A percentile compares a stretch with the other conserved stretches of the same genome.
Conservation (phyloP, 2,329 filamentous ascomycete genomes). For the Onygena corvina region DNA sequence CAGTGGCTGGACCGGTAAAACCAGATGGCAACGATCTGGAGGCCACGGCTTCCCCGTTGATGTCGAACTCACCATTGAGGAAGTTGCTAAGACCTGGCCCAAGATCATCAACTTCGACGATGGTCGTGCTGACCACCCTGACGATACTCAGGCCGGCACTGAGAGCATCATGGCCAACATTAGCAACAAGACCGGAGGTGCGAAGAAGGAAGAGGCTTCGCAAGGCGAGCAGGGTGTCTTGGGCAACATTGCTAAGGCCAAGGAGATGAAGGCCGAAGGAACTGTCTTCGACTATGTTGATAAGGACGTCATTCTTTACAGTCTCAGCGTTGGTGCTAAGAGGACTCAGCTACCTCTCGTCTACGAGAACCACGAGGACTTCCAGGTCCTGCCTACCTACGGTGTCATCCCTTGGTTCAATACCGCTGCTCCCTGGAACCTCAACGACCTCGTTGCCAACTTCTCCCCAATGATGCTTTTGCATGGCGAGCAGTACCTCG, state of each 20-base stretch:
- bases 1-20: slow-evolving; percentile 82
- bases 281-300: slow-evolving; percentile 76
- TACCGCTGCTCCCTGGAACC: slow-evolving; percentile 64
- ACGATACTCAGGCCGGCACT: slow-evolving; percentile 62
- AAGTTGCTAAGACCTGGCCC: slow-evolving; percentile 61
- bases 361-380: slow-evolving; percentile 81
- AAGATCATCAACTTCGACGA: slow-evolving; percentile 79
- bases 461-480: slow-evolving; percentile 98
- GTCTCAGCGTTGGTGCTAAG: slow-evolving; percentile 86
- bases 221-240: slow-evolving; percentile 51
- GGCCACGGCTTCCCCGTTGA: slow-evolving; percentile 88
- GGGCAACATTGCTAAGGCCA: slow-evolving; percentile 61
- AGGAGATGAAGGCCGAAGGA: slow-evolving; percentile 57
- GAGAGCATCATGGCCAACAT: slow-evolving; percentile 76
- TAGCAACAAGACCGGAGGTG: slow-evolving; percentile 53
- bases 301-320: slow-evolving; percentile 86
- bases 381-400: slow-evolving; percentile 89
- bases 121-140: slow-evolving; percentile 74
- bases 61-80: slow-evolving; percentile 70
- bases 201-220: slow-evolving; percentile 34
- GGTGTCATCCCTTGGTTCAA: slow-evolving; percentile 93
- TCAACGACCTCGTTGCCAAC: slow-evolving; percentile 79
- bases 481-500: slow-evolving; percentile 96
- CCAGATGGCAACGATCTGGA: slow-evolving; percentile 85
- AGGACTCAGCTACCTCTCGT: slow-evolving; percentile 75